Conservation (phyloP, 2,329 filamentous ascomycete genomes). For the Xylaria arbuscula region DNA sequence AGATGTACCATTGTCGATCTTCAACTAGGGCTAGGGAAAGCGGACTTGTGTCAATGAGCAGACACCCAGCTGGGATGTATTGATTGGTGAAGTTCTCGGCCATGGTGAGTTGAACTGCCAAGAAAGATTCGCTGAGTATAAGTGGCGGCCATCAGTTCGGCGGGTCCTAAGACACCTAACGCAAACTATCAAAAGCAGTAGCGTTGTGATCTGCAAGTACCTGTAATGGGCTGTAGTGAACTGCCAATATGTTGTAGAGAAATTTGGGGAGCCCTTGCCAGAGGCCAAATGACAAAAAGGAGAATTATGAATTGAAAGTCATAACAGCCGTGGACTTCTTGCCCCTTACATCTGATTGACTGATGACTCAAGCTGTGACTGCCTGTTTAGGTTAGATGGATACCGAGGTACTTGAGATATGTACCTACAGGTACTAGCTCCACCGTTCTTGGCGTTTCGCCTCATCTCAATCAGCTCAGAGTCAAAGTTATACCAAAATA, state of each 20-base stretch:
- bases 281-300: neutral
- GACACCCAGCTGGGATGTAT: conserved; percentile 58
- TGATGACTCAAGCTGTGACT: neutral
- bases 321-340: too few species aligned
- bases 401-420: neutral
- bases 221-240: neutral
- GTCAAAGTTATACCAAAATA: neutral
- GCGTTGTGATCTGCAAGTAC: neutral
- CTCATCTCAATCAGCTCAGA: neutral
- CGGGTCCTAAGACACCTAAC: neutral
- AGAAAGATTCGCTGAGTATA: neutral
- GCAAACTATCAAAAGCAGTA: neutral
- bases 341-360: neutral
- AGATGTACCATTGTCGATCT: conserved; percentile 46
- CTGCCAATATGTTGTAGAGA: neutral
- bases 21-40: conserved; percentile 32
- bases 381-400: neutral
- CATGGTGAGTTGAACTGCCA: conserved; percentile 32
- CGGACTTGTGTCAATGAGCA: conserved; percentile 48
- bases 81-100: conserved; percentile 36
- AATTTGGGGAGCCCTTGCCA: neutral
- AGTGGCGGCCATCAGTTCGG: conserved; percentile 1
- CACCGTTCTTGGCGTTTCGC: neutral
- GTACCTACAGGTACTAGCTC: neutral
- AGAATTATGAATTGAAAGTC: neutral